A percentile compares a stretch with the other conserved stretches of the same genome.
These are phyloP conservation scores for Rhododendron henanense DNA, from an alignment of 148 eudicot genomes.

Conservation along the genomic window DNA sequence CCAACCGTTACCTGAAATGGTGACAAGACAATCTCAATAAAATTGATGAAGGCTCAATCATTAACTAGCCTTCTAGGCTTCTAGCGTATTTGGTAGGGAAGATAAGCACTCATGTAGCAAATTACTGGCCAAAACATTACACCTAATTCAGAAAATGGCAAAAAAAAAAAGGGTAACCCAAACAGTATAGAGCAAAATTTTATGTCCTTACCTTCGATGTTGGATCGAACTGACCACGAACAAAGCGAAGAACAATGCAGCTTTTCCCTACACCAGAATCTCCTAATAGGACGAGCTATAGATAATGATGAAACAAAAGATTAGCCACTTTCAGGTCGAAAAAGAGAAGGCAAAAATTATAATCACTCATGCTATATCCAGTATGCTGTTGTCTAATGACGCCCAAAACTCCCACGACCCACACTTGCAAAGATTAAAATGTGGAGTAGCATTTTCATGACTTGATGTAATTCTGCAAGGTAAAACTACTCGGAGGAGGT, in stretches of 20 bases:
- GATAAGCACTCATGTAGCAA: background rate
- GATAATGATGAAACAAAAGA: conserved; percentile 10
- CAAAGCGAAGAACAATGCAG: conserved; percentile 81
- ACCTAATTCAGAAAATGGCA: background rate
- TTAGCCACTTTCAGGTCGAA: background rate
- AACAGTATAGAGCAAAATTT: background rate
- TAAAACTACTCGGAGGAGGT: background rate
- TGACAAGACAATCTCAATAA: background rate
- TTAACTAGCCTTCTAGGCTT: background rate
- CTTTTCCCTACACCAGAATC: conserved; percentile 83
- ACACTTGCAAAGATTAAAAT: background rate
- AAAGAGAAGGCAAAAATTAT: background rate
- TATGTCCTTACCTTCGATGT: conserved; percentile 69
- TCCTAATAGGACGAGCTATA: conserved; percentile 66
- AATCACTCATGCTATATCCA: background rate
- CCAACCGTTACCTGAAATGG: conserved; percentile 78
- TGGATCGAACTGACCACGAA: conserved; percentile 97
- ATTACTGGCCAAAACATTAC: background rate
- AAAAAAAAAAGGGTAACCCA: background rate
- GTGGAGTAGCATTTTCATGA: background rate
- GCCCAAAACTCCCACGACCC: background rate
- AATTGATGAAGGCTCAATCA: background rate
- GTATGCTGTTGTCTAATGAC: background rate
- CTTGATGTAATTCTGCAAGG: background rate
- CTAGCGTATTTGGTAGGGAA: background rate